Conservation (phyloP, 495 filamentous ascomycete species). For the Echria macrotheca region DNA sequence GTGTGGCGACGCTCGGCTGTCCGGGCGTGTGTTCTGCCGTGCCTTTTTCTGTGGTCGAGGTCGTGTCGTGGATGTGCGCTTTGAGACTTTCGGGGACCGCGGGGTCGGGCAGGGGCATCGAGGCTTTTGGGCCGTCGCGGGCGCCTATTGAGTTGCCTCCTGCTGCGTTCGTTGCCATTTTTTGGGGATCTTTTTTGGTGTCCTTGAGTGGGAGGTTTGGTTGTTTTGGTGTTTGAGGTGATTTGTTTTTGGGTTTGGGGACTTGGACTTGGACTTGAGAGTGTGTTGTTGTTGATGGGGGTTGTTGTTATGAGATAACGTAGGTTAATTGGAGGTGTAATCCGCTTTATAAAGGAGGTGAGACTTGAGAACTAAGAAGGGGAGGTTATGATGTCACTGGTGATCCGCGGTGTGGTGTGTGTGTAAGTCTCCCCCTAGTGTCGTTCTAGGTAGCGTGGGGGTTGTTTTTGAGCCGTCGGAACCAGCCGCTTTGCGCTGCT, state of each 20-base stretch:
- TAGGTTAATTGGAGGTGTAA: no score
- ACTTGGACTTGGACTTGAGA: no score
- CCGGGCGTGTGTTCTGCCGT: conserved; percentile 9
- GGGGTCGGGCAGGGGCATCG: conserved; percentile 5
- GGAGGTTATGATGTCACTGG: conserved; percentile 6
- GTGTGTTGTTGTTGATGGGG: no score
- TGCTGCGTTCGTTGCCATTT: conserved; percentile 30
- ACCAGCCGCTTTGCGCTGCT: no score
- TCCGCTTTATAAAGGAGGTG: no score
- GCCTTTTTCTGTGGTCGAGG: background rate
- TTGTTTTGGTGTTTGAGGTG: no score
- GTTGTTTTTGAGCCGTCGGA: no score
- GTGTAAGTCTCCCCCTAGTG: no score
- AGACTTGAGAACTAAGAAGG: no score
- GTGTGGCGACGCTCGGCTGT: conserved; percentile 1
- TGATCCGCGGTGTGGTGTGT: background rate
- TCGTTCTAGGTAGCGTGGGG: no score
- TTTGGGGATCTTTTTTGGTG: background rate
- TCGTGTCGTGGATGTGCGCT: conserved; percentile 7
- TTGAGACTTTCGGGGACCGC: conserved; percentile 18
- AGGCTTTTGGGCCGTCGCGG: conserved; percentile 12
- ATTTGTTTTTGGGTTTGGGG: no score
- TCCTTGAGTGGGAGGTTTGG: background rate
- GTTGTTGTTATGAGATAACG: no score
- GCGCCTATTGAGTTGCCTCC: conserved; percentile 28